A percentile compares a stretch with the other conserved stretches of the same genome.
Evolutionary conservation across 2,329 filamentous ascomycete genomes (phyloP).

Genomic region (Aspergillus sp.): DNA sequence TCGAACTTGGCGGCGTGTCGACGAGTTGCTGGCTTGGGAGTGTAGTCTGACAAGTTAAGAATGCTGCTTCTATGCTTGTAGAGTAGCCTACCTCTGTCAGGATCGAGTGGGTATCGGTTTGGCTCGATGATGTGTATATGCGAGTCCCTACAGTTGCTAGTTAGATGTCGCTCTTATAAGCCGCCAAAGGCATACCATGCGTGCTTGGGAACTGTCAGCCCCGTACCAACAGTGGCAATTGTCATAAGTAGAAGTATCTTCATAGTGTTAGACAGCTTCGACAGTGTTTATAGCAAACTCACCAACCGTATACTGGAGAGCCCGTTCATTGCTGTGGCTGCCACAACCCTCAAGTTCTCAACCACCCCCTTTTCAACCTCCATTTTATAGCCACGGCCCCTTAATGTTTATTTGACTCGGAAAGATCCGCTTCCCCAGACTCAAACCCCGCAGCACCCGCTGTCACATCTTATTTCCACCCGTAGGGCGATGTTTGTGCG

Average conservation of each 20-base stretch:
- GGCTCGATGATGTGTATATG: conserved; percentile 2
- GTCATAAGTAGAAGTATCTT: neutral
- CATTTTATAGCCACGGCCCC: no score
- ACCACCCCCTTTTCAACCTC: no score
- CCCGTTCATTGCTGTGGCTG: no score
- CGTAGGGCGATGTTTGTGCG: no score
- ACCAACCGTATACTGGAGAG: no score
- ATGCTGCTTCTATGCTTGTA: neutral
- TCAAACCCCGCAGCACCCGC: no score
- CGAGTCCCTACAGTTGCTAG: neutral
- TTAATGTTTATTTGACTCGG: no score
- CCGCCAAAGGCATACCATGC: neutral
- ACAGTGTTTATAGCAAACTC: neutral
- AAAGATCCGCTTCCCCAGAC: no score
- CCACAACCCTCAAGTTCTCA: no score
- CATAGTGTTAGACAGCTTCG: neutral
- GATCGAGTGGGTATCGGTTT: neutral
- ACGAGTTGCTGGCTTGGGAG: neutral
- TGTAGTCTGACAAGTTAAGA: neutral
- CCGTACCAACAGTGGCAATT: neutral
- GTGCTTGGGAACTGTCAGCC: neutral
- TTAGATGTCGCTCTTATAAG: neutral
- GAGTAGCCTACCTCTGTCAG: neutral
- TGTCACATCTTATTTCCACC: no score
- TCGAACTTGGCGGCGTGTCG: neutral